A percentile compares a stretch with the other conserved stretches of the same genome.
Conservation (phyloP, 2,329 filamentous ascomycete genomes). For the Colletotrichum spinosum region DNA sequence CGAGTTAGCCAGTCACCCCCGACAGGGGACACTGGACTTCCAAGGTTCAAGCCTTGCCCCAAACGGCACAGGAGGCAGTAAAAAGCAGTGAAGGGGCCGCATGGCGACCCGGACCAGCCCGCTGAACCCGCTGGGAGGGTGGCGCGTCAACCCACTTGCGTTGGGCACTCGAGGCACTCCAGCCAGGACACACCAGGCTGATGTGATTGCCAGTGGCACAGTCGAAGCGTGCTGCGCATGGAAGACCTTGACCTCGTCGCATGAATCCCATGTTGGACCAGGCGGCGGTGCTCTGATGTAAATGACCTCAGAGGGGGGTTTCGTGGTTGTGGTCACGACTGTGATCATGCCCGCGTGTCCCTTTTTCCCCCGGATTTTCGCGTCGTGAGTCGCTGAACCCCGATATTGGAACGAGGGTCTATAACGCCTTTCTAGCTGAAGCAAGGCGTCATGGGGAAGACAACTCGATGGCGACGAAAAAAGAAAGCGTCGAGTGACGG, state of each 20-base stretch:
- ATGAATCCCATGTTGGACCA: conserved; percentile 13
- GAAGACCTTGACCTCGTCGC: conserved; percentile 6
- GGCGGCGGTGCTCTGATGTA: conserved; percentile 10
- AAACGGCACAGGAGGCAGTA: background rate
- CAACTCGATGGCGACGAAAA: no score
- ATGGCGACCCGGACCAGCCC: conserved; percentile 7
- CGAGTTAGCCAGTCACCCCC: conserved; percentile 11
- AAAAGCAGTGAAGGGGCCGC: conserved; percentile 9
- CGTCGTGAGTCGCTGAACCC: no score
- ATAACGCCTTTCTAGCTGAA: no score
- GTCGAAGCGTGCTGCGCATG: conserved; percentile 12
- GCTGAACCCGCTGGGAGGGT: background rate
- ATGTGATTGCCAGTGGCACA: conserved; percentile 5
- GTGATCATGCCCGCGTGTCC: no score
- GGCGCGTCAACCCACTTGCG: background rate
- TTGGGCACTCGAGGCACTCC: conserved; percentile 5
- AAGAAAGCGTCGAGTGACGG: no score
- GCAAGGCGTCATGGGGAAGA: no score
- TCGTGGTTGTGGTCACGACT: no score
- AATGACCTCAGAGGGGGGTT: background rate
- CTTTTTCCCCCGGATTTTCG: no score
- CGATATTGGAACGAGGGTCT: no score
- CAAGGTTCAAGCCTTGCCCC: background rate
- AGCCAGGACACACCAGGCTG: conserved; percentile 7
- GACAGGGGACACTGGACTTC: conserved; percentile 2